These are phyloP conservation scores for Xanthoconium separans DNA, from an alignment of 1,284 basidiomycete genomes.

Conservation along the genomic window DNA sequence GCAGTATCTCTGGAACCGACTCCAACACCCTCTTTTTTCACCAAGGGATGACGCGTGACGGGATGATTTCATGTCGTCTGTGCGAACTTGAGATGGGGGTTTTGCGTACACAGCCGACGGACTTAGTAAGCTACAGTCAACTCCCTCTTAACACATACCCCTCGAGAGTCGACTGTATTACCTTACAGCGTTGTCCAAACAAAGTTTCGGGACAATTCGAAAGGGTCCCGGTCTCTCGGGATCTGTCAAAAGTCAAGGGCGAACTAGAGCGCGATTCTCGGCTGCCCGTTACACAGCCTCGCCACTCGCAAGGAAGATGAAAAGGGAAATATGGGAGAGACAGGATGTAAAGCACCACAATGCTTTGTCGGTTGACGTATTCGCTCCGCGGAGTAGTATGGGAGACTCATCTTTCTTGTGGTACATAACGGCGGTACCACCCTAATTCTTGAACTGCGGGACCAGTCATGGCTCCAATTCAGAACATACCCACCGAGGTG, in stretches of 20 bases:
- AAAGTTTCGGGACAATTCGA: slow-evolving; percentile 37
- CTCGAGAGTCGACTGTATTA: no score
- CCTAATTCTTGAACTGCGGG: background rate
- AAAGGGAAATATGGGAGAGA: background rate
- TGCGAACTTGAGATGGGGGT: slow-evolving; percentile 51
- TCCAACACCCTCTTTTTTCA: background rate
- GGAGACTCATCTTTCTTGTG: background rate
- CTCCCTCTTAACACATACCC: no score
- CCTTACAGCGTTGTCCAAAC: no score
- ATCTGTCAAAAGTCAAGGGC: slow-evolving; percentile 38
- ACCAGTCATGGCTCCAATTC: background rate
- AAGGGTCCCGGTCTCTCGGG: slow-evolving; percentile 41
- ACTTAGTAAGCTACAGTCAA: no score
- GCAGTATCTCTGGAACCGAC: background rate
- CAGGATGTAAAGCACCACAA: background rate
- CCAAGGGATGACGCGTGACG: slow-evolving; percentile 18
- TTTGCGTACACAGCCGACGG: slow-evolving; percentile 33
- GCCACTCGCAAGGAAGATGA: slow-evolving; percentile 35
- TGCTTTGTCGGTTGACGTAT: background rate
- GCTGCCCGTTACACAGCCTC: slow-evolving; percentile 40
- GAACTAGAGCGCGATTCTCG: slow-evolving; percentile 45
- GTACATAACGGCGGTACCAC: background rate
- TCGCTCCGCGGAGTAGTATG: background rate
- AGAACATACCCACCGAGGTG: background rate
- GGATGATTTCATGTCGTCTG: slow-evolving; percentile 47